These are phyloP conservation scores for Sphaceloma murrayae DNA, from an alignment of 2,329 filamentous ascomycete genomes.

Conservation along the genomic window DNA sequence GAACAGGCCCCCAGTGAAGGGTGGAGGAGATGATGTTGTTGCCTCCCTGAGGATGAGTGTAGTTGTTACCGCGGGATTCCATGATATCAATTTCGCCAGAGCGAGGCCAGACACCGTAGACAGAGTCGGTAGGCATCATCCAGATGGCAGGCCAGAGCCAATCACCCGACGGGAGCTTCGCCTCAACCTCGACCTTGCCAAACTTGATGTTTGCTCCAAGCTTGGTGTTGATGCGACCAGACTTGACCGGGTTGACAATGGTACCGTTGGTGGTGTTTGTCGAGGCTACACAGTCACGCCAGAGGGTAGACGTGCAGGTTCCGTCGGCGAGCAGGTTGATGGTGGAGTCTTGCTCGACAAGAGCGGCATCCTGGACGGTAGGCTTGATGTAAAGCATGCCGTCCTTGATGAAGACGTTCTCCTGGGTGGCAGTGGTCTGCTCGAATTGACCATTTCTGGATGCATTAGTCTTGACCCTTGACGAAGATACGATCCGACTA, in stretches of 20 bases:
- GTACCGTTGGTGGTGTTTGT: slow-evolving; percentile 72
- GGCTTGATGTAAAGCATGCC: slow-evolving; percentile 65
- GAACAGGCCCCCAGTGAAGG: slow-evolving; percentile 71
- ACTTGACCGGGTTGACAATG: slow-evolving; percentile 67
- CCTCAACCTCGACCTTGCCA: slow-evolving; percentile 70
- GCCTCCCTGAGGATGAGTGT: slow-evolving; percentile 64
- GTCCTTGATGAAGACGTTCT: slow-evolving; percentile 65
- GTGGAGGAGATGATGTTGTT: slow-evolving; percentile 73
- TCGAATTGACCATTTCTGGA: slow-evolving; percentile 70
- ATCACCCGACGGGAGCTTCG: slow-evolving; percentile 65
- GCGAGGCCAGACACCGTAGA: slow-evolving; percentile 66
- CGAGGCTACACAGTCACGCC: slow-evolving; percentile 53
- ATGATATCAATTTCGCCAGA: slow-evolving; percentile 79
- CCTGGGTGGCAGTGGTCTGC: slow-evolving; percentile 58
- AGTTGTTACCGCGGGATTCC: slow-evolving; percentile 75
- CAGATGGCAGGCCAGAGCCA: slow-evolving; percentile 92
- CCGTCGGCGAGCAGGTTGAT: slow-evolving; percentile 59
- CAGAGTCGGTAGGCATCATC: slow-evolving; percentile 67
- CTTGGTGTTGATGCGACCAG: slow-evolving; percentile 68
- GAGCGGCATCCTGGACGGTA: slow-evolving; percentile 59
- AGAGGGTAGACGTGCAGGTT: slow-evolving; percentile 55
- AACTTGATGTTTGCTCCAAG: slow-evolving; percentile 64
- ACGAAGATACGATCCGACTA: slow-evolving; percentile 30
- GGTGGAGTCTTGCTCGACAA: slow-evolving; percentile 56
- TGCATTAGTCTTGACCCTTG: slow-evolving; percentile 19